These are phyloP conservation scores for Sicyos baderoa DNA, from an alignment of 306 rosid genomes.

Conservation along the genomic window DNA sequence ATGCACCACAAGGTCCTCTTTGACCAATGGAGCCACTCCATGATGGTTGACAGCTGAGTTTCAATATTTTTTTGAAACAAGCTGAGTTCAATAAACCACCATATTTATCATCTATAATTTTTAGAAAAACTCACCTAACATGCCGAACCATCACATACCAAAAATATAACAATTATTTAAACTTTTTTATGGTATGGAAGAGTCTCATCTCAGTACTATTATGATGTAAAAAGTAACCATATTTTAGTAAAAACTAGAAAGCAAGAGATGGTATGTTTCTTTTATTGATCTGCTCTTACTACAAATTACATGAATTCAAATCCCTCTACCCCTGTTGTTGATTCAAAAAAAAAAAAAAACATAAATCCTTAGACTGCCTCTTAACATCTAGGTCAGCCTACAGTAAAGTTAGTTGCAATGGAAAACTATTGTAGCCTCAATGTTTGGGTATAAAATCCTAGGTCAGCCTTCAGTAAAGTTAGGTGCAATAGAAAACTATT, in stretches of 20 bases:
- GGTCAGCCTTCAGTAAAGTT: background rate
- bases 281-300: background rate
- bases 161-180: background rate
- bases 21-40: too few species aligned
- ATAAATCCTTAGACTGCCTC: background rate
- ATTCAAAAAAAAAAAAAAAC: too few species aligned
- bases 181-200: background rate
- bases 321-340: too few species aligned
- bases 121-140: constrained; percentile 2
- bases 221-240: background rate
- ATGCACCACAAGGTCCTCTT: too few species aligned
- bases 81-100: background rate
- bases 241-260: background rate
- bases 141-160: background rate
- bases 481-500: too few species aligned
- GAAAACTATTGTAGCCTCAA: too few species aligned
- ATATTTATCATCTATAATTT: background rate
- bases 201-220: background rate
- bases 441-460: background rate
- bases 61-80: too few species aligned
- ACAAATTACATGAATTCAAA: background rate
- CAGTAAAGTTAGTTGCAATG: too few species aligned
- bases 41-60: too few species aligned
- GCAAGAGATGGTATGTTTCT: background rate
- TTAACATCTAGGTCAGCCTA: background rate